Evolutionary conservation across 2,329 filamentous ascomycete genomes (phyloP), one percentile per base, ranked within the genome.

Genomic region (Aspergillus chevalieri): DNA sequence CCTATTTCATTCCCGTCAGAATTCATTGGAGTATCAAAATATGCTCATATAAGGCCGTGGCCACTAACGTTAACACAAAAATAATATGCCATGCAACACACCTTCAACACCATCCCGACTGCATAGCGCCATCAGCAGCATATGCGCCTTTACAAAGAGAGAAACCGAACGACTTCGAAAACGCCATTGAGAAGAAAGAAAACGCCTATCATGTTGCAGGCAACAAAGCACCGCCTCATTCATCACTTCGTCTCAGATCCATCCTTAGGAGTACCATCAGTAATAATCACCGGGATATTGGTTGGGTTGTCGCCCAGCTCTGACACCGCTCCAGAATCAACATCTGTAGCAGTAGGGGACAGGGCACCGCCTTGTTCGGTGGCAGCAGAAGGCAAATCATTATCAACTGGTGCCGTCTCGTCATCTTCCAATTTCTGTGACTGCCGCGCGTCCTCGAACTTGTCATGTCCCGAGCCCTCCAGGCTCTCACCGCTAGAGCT

Each of bases 381-480:
- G 21, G 17, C 4, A 3, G 39, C 19, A 24, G 15, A 19, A 22
- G 7, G 24, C 2, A 4, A 14, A 19, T 42, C 39, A 21, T 8
- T 19, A 15, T 14, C 12, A 14, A 42, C 19, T 22, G 19, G 7
- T 21, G 15, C 10, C 9, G 19, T 21, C 15, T 36, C 15, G 8
- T 24, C 39, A 14, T 19, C 14, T n/a, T 42, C 39, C 19, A 7
- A 19, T 17, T 19, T 15, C 8, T 39, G 15, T 39, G 49, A 34
- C 10, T 49, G 45, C 6, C 52, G 50, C n/a, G 55, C 53, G 3
- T 44, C 47, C 12, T 30, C 17, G 22, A 57, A 50, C n/a, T 54
- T 62, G 36, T 65, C 64, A 34, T 42, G 52, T 41, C 58, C 61
- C 1, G 57, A 62, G 47, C 52, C 62, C 19, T 61, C 61, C 2